Evolutionary conservation across 2,329 filamentous ascomycete species (phyloP), one percentile per base, ranked within the genome.

Genomic region (Aureobasidium uvarum): DNA sequence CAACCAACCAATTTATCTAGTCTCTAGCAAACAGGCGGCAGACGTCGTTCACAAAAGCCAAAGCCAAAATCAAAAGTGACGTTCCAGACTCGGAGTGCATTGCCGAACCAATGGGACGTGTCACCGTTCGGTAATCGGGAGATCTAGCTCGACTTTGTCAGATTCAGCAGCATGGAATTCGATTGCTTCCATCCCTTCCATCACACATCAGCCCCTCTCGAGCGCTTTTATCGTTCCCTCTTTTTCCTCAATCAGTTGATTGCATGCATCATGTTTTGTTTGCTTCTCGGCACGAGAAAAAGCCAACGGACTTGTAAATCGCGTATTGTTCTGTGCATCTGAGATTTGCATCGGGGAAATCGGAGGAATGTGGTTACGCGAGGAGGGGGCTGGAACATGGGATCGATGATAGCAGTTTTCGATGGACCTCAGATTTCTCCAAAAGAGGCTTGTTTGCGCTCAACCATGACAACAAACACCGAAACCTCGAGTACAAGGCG

Each of bases 171-270:
- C 55, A 39, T 36, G 13, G 5, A 36, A 28, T 45, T 23, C 55
- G 55, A 59, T 59, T 59, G 55, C 52, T 58, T 59, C 55, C 41
- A 59, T 46, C 52, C 16, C 36, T 55, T 41, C 52, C 55, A 20
- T 36, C 36, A 33, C 36, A 25, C 36, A 18, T 16, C 33, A 36
- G 10, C 33, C 33, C 33, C 33, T 36, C 33, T 13, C 33, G 33
- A 13, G 33, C 1, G 33, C 33, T 36, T 36, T 36, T 11, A 36
- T 36, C 33, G 13, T 36, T 36, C 10, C 10, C 10, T 13, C 33
- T 36, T 36, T 36, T 36, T 36, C 33, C 33, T 36, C 33, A 36
- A 36, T 36, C 33, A 36, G 11, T 16, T 36, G 18, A 13, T 23
- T 36, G 18, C 38, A n/a, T 45, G 54, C 54, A 58, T 33, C 23